phyloP scores from a whole-genome alignment of 2,329 filamentous ascomycete genomes.

The Arachnopeziza araneosa region DNA sequence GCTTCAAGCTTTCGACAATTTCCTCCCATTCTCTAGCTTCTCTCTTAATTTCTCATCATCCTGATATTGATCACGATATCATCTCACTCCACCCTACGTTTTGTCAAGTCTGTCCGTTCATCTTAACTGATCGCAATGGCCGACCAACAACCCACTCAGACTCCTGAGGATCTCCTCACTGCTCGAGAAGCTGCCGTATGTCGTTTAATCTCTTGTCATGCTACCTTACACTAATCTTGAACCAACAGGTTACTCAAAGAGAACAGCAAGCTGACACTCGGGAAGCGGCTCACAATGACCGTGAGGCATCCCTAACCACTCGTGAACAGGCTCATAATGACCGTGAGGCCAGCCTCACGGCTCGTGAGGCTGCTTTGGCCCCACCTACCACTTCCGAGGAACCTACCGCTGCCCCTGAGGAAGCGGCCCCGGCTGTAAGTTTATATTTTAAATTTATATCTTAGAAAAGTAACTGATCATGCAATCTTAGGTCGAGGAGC shows the following conservation, averaged over 20 bases:
- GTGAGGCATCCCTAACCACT: slow-evolving; percentile 7
- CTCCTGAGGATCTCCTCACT: slow-evolving; percentile 4
- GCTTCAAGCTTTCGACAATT: slow-evolving; percentile 9
- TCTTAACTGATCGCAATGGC: slow-evolving; percentile 19
- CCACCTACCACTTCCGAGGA: background rate
- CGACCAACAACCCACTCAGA: slow-evolving; percentile 1
- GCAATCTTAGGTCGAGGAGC: slow-evolving; percentile 3
- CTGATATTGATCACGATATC: background rate
- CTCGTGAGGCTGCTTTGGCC: background rate
- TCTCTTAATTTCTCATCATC: background rate
- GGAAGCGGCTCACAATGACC: background rate
- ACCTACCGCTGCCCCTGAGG: background rate
- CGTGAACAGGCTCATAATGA: background rate
- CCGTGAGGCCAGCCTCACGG: slow-evolving; percentile 1
- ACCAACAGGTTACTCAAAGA: background rate
- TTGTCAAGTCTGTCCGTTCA: slow-evolving; percentile 1
- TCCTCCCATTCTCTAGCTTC: background rate
- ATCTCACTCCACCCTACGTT: background rate
- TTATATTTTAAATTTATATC: background rate
- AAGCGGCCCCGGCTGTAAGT: background rate
- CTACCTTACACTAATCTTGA: background rate
- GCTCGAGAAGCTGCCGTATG: slow-evolving; percentile 8
- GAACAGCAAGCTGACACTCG: background rate
- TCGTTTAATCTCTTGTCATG: background rate
- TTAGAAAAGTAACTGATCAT: background rate